These are phyloP conservation scores for Aquilaria sinensis DNA, from an alignment of 345 rosid species.

Conservation along the genomic window DNA sequence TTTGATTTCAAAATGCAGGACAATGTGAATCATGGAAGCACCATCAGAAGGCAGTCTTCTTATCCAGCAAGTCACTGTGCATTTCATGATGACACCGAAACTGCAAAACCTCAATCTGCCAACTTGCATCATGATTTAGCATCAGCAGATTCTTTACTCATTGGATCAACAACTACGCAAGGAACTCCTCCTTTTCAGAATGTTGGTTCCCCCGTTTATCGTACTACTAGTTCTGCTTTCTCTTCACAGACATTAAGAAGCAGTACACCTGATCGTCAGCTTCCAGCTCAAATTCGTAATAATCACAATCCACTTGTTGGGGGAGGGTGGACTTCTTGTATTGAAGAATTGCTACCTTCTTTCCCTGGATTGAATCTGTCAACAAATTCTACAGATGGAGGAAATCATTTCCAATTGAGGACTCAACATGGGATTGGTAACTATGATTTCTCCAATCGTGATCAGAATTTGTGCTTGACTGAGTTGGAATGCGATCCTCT, in stretches of 20 bases:
- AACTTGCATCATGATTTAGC: slow-evolving; percentile 34
- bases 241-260: slow-evolving; percentile 60
- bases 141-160: slow-evolving; percentile 27
- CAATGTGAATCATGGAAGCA: slow-evolving; percentile 31
- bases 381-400: slow-evolving; percentile 29
- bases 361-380: slow-evolving; percentile 56
- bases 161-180: slow-evolving; percentile 27
- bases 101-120: slow-evolving; percentile 37
- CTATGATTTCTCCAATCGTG: slow-evolving; percentile 21
- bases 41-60: slow-evolving; percentile 46
- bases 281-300: slow-evolving; percentile 48
- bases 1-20: slow-evolving; percentile 39
- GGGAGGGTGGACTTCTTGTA: slow-evolving; percentile 38
- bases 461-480: slow-evolving; percentile 22
- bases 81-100: slow-evolving; percentile 37
- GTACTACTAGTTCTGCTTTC: slow-evolving; percentile 53
- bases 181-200: slow-evolving; percentile 19
- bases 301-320: slow-evolving; percentile 57
- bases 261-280: slow-evolving; percentile 59
- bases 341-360: slow-evolving; percentile 44
- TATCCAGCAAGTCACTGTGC: slow-evolving; percentile 55
- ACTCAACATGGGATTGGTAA: slow-evolving; percentile 29
- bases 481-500: slow-evolving; percentile 18
- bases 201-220: slow-evolving; percentile 38
- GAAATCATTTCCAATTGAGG: slow-evolving; percentile 25